Conservation (phyloP, 257 asterid species). For the Echites panduratus region DNA sequence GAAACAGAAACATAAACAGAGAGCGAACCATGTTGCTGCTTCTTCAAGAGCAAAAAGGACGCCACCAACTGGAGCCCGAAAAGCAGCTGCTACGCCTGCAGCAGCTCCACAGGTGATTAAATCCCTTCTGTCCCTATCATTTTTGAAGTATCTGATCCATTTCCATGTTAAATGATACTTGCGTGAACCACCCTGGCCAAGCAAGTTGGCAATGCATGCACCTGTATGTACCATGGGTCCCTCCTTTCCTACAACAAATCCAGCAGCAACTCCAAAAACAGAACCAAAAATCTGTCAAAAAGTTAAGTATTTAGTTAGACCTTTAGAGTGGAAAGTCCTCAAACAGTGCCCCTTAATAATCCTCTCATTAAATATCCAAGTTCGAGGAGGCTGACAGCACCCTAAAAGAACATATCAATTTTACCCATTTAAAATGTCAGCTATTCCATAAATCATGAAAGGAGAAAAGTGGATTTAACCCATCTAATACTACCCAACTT, state of each 20-base stretch:
- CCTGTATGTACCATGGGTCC: conserved; percentile 99
- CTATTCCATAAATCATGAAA: not conserved
- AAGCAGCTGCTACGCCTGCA: conserved; percentile 99
- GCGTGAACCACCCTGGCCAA: conserved; percentile 99
- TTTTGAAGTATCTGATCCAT: conserved; percentile 89
- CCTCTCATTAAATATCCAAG: not conserved
- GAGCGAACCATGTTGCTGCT: conserved; percentile 88
- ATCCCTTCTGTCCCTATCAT: conserved; percentile 93
- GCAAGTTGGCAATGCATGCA: conserved; percentile 92
- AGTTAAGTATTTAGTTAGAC: not conserved
- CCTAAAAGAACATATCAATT: not conserved
- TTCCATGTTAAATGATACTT: conserved; percentile 90
- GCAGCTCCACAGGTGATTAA: conserved; percentile 99
- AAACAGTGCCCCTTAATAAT: not conserved
- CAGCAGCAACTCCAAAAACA: conserved; percentile 92
- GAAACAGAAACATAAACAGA: no score
- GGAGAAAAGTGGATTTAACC: not conserved
- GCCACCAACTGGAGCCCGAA: conserved; percentile 99
- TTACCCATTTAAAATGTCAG: not conserved
- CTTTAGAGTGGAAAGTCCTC: not conserved
- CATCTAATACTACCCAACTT: not conserved
- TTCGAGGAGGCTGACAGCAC: not conserved
- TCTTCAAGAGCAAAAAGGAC: conserved; percentile 99
- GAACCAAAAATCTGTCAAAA: conserved; percentile 79
- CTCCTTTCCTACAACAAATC: conserved; percentile 97